These are phyloP conservation scores for Aureobasidium leucospermi DNA, from an alignment of 2,329 filamentous ascomycete species.

Conservation along the genomic window DNA sequence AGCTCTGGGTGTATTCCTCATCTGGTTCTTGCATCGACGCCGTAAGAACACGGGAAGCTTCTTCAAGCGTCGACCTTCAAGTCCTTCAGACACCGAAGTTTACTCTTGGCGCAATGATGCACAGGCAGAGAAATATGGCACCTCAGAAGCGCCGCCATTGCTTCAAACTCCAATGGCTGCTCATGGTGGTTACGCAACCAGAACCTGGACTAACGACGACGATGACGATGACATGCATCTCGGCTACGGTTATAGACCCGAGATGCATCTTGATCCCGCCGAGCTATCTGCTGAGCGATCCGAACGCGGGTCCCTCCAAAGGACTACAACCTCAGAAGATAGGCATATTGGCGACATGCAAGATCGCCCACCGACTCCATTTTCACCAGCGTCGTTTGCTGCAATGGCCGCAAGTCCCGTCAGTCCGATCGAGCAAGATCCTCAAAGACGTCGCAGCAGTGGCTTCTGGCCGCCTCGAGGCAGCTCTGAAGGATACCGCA, in stretches of 20 bases:
- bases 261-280: background rate
- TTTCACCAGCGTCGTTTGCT: background rate
- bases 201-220: background rate
- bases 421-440: slow-evolving; percentile 1
- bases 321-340: background rate
- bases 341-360: background rate
- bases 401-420: background rate
- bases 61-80: slow-evolving; percentile 11
- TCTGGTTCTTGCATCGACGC: slow-evolving; percentile 17
- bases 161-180: background rate
- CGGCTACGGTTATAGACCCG: background rate
- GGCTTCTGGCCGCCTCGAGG: slow-evolving; percentile 1
- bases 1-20: slow-evolving; percentile 13
- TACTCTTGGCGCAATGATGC: background rate
- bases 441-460: background rate
- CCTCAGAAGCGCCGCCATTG: background rate
- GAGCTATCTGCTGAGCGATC: slow-evolving; percentile 9
- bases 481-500: background rate
- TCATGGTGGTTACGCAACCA: background rate
- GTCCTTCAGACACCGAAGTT: background rate
- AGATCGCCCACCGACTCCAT: slow-evolving; percentile 1
- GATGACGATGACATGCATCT: background rate
- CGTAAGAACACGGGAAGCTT: slow-evolving; percentile 14
- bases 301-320: background rate
- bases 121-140: slow-evolving; percentile 7